Percentiles rank a stretch among this genome's conserved stretches.
Evolutionary conservation across 1,139 yeast species (phyloP).

Genomic region (Candida sanyaensis): DNA sequence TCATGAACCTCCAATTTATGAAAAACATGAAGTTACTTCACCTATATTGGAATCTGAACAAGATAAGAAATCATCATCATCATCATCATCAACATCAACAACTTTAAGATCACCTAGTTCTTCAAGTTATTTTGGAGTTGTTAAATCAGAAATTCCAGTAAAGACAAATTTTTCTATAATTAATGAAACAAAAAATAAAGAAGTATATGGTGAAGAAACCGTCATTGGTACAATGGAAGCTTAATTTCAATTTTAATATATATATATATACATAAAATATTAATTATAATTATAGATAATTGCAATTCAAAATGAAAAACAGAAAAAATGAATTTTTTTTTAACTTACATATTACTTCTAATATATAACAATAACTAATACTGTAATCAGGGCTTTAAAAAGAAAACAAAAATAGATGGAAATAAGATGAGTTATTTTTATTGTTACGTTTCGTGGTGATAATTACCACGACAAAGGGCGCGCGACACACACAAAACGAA

Average conservation of each 20-base stretch:
- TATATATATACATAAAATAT: no score
- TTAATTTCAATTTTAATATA: background rate
- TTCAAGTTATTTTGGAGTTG: no score
- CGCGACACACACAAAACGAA: no score
- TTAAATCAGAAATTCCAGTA: background rate
- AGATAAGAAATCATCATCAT: background rate
- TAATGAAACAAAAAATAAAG: constrained; percentile 5
- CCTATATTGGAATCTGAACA: constrained; percentile 13
- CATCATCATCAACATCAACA: background rate
- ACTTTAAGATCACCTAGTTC: constrained; percentile 10
- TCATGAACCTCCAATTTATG: constrained; percentile 20
- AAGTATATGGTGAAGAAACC: constrained; percentile 12
- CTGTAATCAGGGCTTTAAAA: no score
- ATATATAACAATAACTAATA: no score
- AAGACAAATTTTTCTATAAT: constrained; percentile 6
- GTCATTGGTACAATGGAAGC: constrained; percentile 19
- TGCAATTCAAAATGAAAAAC: background rate
- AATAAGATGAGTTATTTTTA: no score
- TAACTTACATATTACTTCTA: no score
- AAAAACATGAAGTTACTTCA: constrained; percentile 6
- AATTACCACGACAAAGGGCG: no score
- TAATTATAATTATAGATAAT: background rate
- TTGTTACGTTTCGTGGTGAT: no score
- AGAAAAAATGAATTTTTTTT: no score
- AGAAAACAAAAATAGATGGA: no score